Evolutionary conservation across 148 eudicot genomes (phyloP).

Genomic region (Vaccinium corymbosum): DNA sequence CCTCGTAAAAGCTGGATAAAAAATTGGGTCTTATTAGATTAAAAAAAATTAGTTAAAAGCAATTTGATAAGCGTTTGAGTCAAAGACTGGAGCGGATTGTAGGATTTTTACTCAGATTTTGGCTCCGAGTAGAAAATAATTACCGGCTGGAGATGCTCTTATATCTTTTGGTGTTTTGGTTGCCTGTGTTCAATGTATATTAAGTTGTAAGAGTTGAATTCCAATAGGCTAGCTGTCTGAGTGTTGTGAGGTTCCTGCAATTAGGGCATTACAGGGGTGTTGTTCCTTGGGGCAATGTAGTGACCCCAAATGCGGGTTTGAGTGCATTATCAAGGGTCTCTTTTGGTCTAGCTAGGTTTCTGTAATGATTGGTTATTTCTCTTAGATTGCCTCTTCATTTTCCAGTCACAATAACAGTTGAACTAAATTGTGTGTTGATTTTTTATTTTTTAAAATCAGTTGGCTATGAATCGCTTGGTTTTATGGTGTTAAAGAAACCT

Average conservation of each 20-base stretch:
- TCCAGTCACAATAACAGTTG: neutral
- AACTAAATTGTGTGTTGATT: neutral
- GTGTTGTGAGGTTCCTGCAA: conserved; percentile 12
- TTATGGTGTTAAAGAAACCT: neutral
- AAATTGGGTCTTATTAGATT: neutral
- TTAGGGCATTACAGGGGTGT: neutral
- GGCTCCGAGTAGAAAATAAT: neutral
- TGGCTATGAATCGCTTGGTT: neutral
- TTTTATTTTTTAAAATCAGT: too few relatives aligned
- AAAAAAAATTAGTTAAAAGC: neutral
- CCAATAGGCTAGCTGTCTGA: conserved; percentile 6
- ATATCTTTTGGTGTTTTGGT: neutral
- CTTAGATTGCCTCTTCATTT: neutral
- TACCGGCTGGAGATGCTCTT: neutral
- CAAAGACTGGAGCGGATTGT: neutral
- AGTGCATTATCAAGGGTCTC: neutral
- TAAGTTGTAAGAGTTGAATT: conserved; percentile 15
- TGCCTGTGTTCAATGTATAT: conserved; percentile 14
- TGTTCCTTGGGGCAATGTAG: neutral
- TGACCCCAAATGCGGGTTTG: neutral
- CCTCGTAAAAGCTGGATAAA: too few relatives aligned
- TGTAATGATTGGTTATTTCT: neutral
- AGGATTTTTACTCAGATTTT: neutral
- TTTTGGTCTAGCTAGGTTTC: neutral
- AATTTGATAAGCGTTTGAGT: neutral